Evolutionary conservation across 2,329 filamentous ascomycete species (phyloP), one percentile per base, ranked within the genome.

Genomic region (Fusarium transvaalense): DNA sequence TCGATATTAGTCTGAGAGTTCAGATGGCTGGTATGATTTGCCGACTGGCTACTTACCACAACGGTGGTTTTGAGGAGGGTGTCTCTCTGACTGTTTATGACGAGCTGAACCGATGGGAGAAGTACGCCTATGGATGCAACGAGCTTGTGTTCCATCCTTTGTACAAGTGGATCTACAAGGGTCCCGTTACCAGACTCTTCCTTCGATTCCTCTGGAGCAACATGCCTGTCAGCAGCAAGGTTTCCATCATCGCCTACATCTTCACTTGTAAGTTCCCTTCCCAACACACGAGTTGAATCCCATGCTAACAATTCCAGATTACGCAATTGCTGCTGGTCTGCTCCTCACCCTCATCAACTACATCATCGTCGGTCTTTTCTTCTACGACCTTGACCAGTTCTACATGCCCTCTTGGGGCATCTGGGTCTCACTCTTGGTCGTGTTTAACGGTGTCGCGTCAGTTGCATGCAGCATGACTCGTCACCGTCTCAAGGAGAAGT

Each of bases 1-100:
- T 93, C 56, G 91, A 93, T 64, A 91, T 93, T 79, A 86, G 89
- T 13, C 83, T 94, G 1, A 89, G 91, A 35, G 83, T 93, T 6
- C 91, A 94, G 77, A 88, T 87, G 66, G 82, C 82, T 19, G 90
- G 90, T 25, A 92, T 91, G 76, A 83, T 88, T 35, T 86, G 92
- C 45, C 89, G 91, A 14, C 82, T 93, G 1, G 91, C 87, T 13
- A 85, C 89, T 0, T 93, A 92, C 79, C 87, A 89, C 55, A 86
- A 86, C 35, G 86, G 88, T 7, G 90, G 88, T 9, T 93, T 93
- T 80, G 88, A 92, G 73, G 90, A 92, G 72, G 90, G 90, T 64
- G 90, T 92, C 0, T 92, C 89, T 0, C 82, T 92, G 17, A 92
- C 90, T 0, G 88, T 92, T 10, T 92, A 92, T 73, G 90, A 92